Conservation (phyloP, 164 flowering plant species). For the Liquidambar formosana region DNA sequence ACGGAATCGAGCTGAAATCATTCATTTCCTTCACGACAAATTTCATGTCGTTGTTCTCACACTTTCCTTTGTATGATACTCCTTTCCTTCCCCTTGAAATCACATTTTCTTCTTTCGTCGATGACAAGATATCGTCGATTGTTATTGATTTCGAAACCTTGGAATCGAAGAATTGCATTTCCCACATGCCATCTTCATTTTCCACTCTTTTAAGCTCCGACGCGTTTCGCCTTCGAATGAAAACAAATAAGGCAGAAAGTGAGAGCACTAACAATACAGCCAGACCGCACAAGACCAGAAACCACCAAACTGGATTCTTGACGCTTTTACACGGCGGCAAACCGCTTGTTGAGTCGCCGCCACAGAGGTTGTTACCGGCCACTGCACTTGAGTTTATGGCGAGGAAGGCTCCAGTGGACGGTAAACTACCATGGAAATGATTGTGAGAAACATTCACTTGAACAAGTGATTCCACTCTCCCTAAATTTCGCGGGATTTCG, state of each 20-base stretch:
- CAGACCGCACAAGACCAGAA: slow-evolving; percentile 27
- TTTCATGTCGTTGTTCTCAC: slow-evolving; percentile 21
- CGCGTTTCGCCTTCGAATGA: slow-evolving; percentile 25
- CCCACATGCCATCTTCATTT: slow-evolving; percentile 57
- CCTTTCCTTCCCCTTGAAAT: slow-evolving; percentile 36
- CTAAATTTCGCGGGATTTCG: slow-evolving; percentile 54
- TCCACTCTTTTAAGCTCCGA: slow-evolving; percentile 36
- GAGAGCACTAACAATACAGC: slow-evolving; percentile 25
- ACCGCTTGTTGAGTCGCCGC: slow-evolving; percentile 41
- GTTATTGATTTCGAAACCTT: slow-evolving; percentile 37
- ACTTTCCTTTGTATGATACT: slow-evolving; percentile 38
- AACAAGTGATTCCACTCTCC: slow-evolving; percentile 58
- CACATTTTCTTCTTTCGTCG: slow-evolving; percentile 37
- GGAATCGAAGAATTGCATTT: slow-evolving; percentile 48
- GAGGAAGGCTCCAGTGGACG: slow-evolving; percentile 67
- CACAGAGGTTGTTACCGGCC: slow-evolving; percentile 68
- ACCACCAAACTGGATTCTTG: slow-evolving; percentile 39
- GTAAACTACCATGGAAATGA: slow-evolving; percentile 58
- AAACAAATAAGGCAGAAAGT: slow-evolving; percentile 12
- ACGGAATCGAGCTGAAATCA: slow-evolving; percentile 21
- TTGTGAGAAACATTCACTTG: slow-evolving; percentile 75
- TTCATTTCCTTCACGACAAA: slow-evolving; percentile 42
- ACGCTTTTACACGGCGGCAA: slow-evolving; percentile 59
- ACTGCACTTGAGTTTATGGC: slow-evolving; percentile 67
- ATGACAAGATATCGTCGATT: slow-evolving; percentile 44